Evolutionary conservation across 2,329 filamentous ascomycete species (phyloP), one percentile per base, ranked within the genome.

Genomic region (Apiospora malaysiana): DNA sequence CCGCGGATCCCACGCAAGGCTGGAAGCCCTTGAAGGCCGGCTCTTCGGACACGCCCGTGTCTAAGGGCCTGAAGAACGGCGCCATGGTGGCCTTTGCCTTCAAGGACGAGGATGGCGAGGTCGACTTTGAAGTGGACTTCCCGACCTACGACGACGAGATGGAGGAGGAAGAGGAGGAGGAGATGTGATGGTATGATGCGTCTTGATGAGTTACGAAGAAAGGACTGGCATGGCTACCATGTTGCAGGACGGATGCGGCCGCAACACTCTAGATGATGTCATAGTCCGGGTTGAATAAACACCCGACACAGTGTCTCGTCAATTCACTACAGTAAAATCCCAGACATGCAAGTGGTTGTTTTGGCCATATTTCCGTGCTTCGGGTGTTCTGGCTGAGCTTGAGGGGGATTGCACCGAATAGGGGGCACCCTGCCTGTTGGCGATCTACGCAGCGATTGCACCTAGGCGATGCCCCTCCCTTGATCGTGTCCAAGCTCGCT

Each of bases 11-110:
- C 2, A 77, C 79, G 0, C 78, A 81, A 25, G 88, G 87, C 8
- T 90, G 88, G 88, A 84, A 81, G 74, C 79, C 79, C 32, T 78
- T 90, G 14, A 79, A 82, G 2, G 77, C 82, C 2, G 73, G 77
- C 0, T 80, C 81, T 2, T 74, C 72, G 0, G 82, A 84, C 69
- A 86, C 82, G 0, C 82, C 85, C 0, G 77, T 78, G 0, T 80
- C 79, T 56, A 81, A 84, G 70, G 84, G 83, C 0, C 67, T 90
- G 14, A 82, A 83, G 72, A 83, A 89, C 42, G 85, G 85, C 47
- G 81, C 80, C 70, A 79, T 83, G 0, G 77, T 90, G 21, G 87
- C 87, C 0, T 89, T 90, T 77, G 78, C 82, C 0, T 81, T 89
- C 56, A 77, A 82, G 40, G 76, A 81, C 0, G 73, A 77, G 2